Conservation (phyloP, 2,329 filamentous ascomycete genomes). For the Botrytis fragariae region DNA sequence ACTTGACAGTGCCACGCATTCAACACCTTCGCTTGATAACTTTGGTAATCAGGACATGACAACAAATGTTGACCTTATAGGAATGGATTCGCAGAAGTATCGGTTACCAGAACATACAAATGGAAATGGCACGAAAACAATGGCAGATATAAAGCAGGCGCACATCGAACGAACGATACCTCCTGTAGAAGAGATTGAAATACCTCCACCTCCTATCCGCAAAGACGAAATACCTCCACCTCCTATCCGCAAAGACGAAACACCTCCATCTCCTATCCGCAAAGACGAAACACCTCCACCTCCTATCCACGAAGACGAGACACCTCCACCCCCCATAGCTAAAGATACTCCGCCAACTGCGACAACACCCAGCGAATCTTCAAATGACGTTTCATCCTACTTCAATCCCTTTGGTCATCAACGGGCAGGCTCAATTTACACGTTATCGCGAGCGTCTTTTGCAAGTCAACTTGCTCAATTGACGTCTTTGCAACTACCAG, state of each 20-base stretch:
- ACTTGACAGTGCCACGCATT: conserved; percentile 32
- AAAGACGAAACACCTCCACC: conserved; percentile 36
- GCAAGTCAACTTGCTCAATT: conserved; percentile 89
- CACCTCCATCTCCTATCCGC: too few relatives aligned
- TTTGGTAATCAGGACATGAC: conserved; percentile 34
- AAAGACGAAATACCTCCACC: too few relatives aligned
- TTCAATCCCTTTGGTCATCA: conserved; percentile 65
- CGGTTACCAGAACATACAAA: conserved; percentile 68
- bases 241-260: too few relatives aligned
- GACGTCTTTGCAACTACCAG: conserved; percentile 84
- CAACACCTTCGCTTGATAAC: conserved; percentile 29
- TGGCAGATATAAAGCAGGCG: conserved; percentile 55
- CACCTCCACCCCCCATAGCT: conserved; percentile 45
- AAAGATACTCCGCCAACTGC: conserved; percentile 50
- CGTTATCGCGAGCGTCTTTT: conserved; percentile 87
- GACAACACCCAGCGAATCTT: conserved; percentile 40
- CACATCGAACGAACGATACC: conserved; percentile 52
- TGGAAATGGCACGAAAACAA: conserved; percentile 64
- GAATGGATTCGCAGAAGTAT: conserved; percentile 73
- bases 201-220: conserved; percentile 44
- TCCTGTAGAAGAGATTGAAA: conserved; percentile 38
- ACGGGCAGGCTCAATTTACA: conserved; percentile 85
- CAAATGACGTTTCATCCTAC: conserved; percentile 45
- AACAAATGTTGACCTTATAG: conserved; percentile 45
- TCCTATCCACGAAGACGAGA: conserved; percentile 37